Evolutionary conservation across 305 asterid genomes (phyloP), one percentile per base, ranked within the genome.

Genomic region (Fraxinus ornus): DNA sequence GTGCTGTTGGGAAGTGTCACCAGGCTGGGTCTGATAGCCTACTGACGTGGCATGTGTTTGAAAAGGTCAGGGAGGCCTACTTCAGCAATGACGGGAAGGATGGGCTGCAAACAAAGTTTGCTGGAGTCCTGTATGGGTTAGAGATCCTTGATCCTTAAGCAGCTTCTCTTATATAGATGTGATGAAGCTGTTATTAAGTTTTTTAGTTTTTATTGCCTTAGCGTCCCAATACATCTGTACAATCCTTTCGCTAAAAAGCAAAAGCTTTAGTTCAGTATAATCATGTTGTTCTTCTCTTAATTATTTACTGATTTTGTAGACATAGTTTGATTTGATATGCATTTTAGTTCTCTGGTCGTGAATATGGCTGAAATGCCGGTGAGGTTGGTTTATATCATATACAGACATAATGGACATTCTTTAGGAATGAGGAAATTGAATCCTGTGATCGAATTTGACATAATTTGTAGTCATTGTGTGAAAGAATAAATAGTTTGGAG

Each of bases 11-110:
- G 19, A 92, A 85, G 86, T 83, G 90, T 78, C 98, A 94, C 85
- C 98, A 93, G 90, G 97, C 98, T 0, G 98, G 98, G 22, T 94
- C 98, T 1, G 98, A 94, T 83, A 93, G 98, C 83, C 81, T 94
- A 85, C 88, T 92, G 77, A 94, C 97, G 1, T 92, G 95, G 98
- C 93, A 90, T 41, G 93, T 89, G 17, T 94, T 93, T 84, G 89
- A 91, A 88, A 90, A 75, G 86, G 86, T 94, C 81, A 87, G 84
- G 88, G 85, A 83, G 64, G 90, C 85, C 17, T 90, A 88, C 84
- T 92, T 95, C 84, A 80, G 83, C 84, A 78, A 85, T 37, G 72
- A 78, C 52, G 84, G 47, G 21, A 85, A 64, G 5, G 82, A 89
- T 32, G 89, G 89, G 22, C 81, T 80, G 84, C 84, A 85, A 3